phyloP scores from a whole-genome alignment of 108 stramenopile genomes.

The Nitzschia sp. region DNA sequence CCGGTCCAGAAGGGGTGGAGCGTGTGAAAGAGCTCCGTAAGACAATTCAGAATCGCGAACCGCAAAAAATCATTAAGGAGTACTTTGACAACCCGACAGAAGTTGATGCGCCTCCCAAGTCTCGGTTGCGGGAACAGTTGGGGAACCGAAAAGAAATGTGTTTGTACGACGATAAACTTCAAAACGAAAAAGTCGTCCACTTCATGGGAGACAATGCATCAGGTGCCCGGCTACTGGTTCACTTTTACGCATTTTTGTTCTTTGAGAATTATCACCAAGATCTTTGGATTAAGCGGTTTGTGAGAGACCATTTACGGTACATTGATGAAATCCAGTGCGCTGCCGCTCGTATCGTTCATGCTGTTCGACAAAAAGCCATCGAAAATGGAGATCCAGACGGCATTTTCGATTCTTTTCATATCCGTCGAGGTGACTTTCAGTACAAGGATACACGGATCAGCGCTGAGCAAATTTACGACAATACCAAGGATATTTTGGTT shows the following conservation, averaged over 20 bases:
- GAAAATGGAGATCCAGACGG: conserved; percentile 49
- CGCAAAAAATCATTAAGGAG: conserved; percentile 46
- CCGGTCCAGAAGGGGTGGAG: conserved; percentile 40
- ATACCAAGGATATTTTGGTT: conserved; percentile 28
- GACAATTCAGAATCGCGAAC: conserved; percentile 40
- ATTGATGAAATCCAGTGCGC: conserved; percentile 91
- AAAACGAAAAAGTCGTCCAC: conserved; percentile 76
- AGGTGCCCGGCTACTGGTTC: conserved; percentile 72
- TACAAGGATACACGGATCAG: conserved; percentile 49
- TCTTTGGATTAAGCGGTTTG: conserved; percentile 79
- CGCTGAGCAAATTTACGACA: conserved; percentile 38
- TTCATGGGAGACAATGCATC: conserved; percentile 49
- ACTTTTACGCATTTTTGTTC: conserved; percentile 89
- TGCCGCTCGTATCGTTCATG: conserved; percentile 77
- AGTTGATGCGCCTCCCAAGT: conserved; percentile 61
- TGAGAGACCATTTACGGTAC: conserved; percentile 89
- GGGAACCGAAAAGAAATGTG: conserved; percentile 52
- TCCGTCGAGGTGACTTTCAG: conserved; percentile 85
- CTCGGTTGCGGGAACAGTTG: conserved; percentile 65
- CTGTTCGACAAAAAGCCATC: conserved; percentile 53
- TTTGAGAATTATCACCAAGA: conserved; percentile 88
- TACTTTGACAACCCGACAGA: conserved; percentile 64
- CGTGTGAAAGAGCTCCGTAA: conserved; percentile 44
- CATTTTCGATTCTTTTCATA: conserved; percentile 78
- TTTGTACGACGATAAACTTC: conserved; percentile 69